Conservation (phyloP, 2,329 filamentous ascomycete species). For the Pseudogymnoascus sp. region DNA sequence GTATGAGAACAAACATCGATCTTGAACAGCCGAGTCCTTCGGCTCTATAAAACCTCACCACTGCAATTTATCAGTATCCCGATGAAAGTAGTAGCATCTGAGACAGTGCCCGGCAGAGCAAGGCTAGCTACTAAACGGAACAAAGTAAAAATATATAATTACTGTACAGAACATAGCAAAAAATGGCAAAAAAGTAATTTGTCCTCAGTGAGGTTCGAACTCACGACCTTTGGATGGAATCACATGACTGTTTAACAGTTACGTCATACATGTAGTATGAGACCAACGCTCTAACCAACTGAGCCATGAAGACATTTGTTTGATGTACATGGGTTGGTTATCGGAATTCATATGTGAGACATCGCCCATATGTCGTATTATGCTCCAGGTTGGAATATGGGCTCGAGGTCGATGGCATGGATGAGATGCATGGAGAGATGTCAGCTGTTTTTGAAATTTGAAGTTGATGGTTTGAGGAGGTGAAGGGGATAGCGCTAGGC, state of each 20-base stretch:
- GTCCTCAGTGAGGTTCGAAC: slow-evolving; percentile 13
- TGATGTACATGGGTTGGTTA: not conserved
- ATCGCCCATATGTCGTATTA: not conserved
- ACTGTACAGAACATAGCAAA: not conserved
- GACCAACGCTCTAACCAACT: slow-evolving; percentile 34
- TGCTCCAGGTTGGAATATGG: not conserved
- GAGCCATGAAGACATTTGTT: slow-evolving; percentile 29
- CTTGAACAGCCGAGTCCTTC: not conserved
- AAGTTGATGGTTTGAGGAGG: not conserved
- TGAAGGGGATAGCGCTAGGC: not conserved
- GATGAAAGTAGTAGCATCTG: too few relatives aligned
- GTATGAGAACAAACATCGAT: not conserved
- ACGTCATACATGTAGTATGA: slow-evolving; percentile 20
- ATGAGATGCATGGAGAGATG: not conserved
- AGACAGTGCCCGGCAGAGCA: too few relatives aligned
- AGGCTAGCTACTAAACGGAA: not conserved
- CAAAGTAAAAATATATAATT: not conserved
- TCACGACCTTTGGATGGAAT: slow-evolving; percentile 10
- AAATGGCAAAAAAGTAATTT: not conserved
- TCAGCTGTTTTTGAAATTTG: not conserved
- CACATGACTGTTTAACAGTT: not conserved
- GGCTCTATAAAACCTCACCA: too few relatives aligned
- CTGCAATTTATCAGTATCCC: too few relatives aligned
- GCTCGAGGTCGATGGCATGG: not conserved
- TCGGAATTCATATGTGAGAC: not conserved